Base-by-base conservation (phyloP, 2,329 filamentous ascomycete species). In the Fusarium nanum region DNA sequence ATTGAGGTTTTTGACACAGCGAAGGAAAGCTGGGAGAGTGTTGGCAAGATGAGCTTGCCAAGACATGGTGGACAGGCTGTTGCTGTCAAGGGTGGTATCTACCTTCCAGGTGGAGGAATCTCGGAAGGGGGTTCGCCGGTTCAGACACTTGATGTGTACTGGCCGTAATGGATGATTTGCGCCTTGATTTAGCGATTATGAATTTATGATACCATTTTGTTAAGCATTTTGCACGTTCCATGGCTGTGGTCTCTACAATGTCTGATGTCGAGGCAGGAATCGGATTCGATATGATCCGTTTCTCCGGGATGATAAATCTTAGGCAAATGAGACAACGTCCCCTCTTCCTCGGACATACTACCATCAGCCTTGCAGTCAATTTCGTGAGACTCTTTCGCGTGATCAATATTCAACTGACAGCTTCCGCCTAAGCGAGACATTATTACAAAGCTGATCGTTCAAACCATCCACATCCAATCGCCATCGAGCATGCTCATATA, bases 51-150 rank as follows among this genome's bases (percentile, higher is more conserved):
- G 79, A 49, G 56, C 2, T 11, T 77, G n/a, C 80, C 80, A 6
- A 67, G 79, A 23, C 79, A 81, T 58, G 79, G 78, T 1, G 79
- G 77, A 3, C 60, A 70, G 3, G 79, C 76, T 12, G 78, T 73
- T 5, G 71, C 70, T 2, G 56, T 78, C 5, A 73, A 70, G 1
- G 67, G 63, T 3, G 70, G 55, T 7, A 68, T 81, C 3, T 80
- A 78, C 59, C 72, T 81, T 30, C 79, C 80, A 3, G 80, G 80
- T 5, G 79, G 80, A 37, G 79, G 78, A 8, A 60, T 57, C n/a
- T 18, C 23, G 3, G 55, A 72, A 44, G 72, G 70, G 4, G 73
- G 68, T 28, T 49, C 60, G n/a, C 64, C 68, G 10, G 64, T 72
- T 9, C 54, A 63, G 14, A 52, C 56, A 10, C 44, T 71, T 7